Percentiles rank a stretch among this genome's conserved stretches.
Conservation (phyloP, 495 filamentous ascomycete species). For the Aspergillus egyptiacus region DNA sequence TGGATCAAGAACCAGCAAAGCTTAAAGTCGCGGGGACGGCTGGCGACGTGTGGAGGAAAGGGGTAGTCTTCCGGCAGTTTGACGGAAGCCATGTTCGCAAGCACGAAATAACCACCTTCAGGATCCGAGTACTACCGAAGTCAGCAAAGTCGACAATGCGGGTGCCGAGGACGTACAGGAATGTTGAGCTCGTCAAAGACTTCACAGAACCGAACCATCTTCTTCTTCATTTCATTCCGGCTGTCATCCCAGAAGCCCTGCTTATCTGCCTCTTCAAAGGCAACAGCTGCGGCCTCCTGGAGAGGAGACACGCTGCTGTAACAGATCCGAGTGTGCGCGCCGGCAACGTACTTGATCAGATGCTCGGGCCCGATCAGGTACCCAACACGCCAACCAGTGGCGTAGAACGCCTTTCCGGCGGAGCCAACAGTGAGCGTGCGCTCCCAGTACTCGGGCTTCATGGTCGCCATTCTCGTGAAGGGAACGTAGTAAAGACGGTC, state of each 20-base stretch:
- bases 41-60: constrained; percentile 83
- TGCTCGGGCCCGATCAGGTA: constrained; percentile 87
- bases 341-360: constrained; percentile 85
- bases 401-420: constrained; percentile 96
- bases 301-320: constrained; percentile 89
- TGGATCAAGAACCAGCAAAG: constrained; percentile 93
- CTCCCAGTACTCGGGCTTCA: constrained; percentile 79
- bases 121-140: constrained; percentile 66
- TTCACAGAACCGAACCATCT: constrained; percentile 79
- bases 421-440: constrained; percentile 91
- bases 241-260: constrained; percentile 85
- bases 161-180: constrained; percentile 42
- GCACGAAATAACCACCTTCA: constrained; percentile 94
- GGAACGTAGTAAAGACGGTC: constrained; percentile 92
- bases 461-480: constrained; percentile 84
- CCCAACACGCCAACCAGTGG: constrained; percentile 93
- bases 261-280: constrained; percentile 83
- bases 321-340: constrained; percentile 93
- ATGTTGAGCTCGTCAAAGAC: constrained; percentile 85
- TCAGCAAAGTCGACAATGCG: background rate
- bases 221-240: constrained; percentile 79
- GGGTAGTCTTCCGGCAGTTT: constrained; percentile 72
- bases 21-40: constrained; percentile 85
- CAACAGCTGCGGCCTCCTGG: constrained; percentile 93
- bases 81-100: constrained; percentile 85